Evolutionary conservation across 2,329 filamentous ascomycete genomes (phyloP), one percentile per base, ranked within the genome.

Genomic region (Cryphonectria japonica): DNA sequence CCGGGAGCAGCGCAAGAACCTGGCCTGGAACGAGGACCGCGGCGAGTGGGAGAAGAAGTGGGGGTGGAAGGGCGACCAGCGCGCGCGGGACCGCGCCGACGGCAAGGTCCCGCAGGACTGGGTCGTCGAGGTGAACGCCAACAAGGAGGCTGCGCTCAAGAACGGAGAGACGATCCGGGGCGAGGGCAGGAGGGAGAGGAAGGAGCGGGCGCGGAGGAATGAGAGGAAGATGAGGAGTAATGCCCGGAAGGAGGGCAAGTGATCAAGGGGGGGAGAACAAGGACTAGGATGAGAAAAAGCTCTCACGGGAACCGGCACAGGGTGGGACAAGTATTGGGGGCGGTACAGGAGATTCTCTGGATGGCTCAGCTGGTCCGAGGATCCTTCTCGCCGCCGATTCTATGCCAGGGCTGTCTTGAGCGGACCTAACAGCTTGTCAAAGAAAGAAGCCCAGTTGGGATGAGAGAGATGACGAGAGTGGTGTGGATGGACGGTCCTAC

Each of bases 11-110:
- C 87, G 90, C 73, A 82, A 86, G 82, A 87, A 97, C 83, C 83
- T 95, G 77, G 89, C 92, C 70, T 98, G 91, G 81, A 94, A 98
- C 81, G 93, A 97, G 82, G 89, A 87, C 71, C 92, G 85, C 43
- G 92, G 93, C 75, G 93, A 96, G 80, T 98, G 94, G 94, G 92
- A 94, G 79, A 92, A 93, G 74, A 95, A 94, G 82, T 99, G 95
- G 94, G 96, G 96, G 0, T 97, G 96, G 84, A 92, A 95, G 84
- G 95, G 92, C 73, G 91, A 93, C 80, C 96, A 96, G 82, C 95
- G 96, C 85, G 90, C 91, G 73, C 57, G 67, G 26, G 71, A 71
- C 46, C 50, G 69, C 13, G 57, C 63, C 32, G 66, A 64, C 1
- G 71, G 69, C 32, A 71, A 71, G 66, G 92, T 89, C 29, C 91